Base-by-base conservation (phyloP, 2,329 filamentous ascomycete species). In the Knoxdaviesia proteae region DNA sequence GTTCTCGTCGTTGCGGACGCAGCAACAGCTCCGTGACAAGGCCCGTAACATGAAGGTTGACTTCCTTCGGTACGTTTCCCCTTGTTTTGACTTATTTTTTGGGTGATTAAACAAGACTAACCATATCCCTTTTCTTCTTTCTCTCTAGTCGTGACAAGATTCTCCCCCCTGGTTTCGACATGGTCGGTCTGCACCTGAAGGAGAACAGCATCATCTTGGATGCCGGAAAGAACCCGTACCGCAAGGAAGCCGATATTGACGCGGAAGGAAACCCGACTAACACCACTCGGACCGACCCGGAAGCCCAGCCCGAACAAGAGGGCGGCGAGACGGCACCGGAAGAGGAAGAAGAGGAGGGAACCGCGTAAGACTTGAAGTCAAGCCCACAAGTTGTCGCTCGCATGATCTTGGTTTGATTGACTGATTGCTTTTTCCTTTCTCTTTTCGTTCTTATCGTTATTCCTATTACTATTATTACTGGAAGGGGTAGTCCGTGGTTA, bases 1-100 rank as follows among this genome's bases (percentile, higher is more conserved):
- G 29, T 42, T 41, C 42, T 42, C 41, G 48, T 53, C 5, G 54
- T 51, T 52, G 2, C 66, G 69, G 41, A 63, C 65, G 49, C 69
- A 73, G 55, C 69, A 73, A 52, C 65, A 67, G 5, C 61, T 69
- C 44, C 68, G 70, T 6, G 70, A 74, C 58, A 69, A 68, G 54
- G 70, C 70, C n/a, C 64, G 70, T 41, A 64, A 70, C 44, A 48
- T 71, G 43, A 74, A 74, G 56, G 65, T 69, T 34, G 62, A 67
- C 33, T 60, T 67, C 39, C 56, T 74, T 10, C 60, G 60, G 59
- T 61, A 49, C 45, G 58, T 53, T 6, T 6, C 37, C 20, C 32
- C 29, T 32, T 36, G 31, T 11, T 10, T 5, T 10, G 5, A 31
- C 8, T 6, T 33, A 10, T 5, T 42, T 6, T 31, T 32, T 7